Evolutionary conservation across 1,284 basidiomycete genomes (phyloP), one percentile per base, ranked within the genome.

Genomic region (Heterobasidion occidentale): DNA sequence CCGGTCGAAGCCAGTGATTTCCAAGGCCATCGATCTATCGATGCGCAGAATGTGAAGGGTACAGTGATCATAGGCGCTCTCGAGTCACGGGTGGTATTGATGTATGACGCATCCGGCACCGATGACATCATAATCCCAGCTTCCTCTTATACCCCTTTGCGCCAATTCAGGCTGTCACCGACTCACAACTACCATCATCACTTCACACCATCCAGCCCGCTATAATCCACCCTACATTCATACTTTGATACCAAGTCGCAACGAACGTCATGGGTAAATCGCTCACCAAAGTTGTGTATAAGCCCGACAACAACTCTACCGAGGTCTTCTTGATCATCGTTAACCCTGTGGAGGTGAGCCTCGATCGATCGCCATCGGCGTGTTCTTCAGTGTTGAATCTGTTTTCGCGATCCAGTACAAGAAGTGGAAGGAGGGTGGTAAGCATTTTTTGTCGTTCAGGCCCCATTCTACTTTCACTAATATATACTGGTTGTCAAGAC

Each of bases 341-440:
- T 46, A 80, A 91, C 68, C 75, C 75, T 7, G 74, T 67, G 46
- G 80, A 86, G 79, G 89, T 91, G 62, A 64, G 34, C 34, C 52
- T 34, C 48, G 53, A 19, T 55, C 38, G 49, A 48, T 33, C 36
- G 15, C 33, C 15, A 8, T 35, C 9, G 55, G 49, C 49, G 58
- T 58, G 58, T 59, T 58, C 54, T 61, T 55, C 51, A 42, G 56
- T 59, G 59, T 50, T 67, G 47, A 59, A 58, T 50, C 58, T 36
- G 20, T 45, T 45, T 48, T 36, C 46, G 56, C 7, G 51, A 42
- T 60, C 8, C 62, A 92, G 90, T 90, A 75, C 71, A 80, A 83
- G 74, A 88, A 84, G 68, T 92, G 86, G 85, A 86, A 83, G 70
- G 78, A 74, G 12, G 89, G 87, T 77, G 88, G 88, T 89, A 63